Conservation (phyloP, 1,139 yeast genomes). For the Diutina ranongensis region DNA sequence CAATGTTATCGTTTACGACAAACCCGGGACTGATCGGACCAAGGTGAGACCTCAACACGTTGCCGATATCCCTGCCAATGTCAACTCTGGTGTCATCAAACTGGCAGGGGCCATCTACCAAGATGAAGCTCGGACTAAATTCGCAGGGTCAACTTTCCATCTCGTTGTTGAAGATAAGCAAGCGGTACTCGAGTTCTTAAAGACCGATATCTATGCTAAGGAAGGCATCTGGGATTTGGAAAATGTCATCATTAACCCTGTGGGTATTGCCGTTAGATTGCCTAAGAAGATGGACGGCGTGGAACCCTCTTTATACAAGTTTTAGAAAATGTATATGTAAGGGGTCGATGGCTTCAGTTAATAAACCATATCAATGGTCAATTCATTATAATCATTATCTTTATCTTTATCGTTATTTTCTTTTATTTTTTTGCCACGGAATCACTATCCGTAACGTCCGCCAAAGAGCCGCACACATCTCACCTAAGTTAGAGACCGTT, state of each 20-base stretch:
- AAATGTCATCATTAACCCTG: constrained; percentile 47
- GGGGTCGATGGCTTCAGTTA: no score
- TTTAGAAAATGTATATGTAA: background rate
- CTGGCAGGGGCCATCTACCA: constrained; percentile 57
- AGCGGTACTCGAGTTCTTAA: constrained; percentile 51
- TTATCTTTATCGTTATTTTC: no score
- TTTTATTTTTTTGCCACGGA: no score
- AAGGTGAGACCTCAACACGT: constrained; percentile 49
- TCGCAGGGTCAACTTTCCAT: constrained; percentile 64
- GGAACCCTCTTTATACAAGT: constrained; percentile 1
- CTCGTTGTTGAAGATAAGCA: constrained; percentile 51
- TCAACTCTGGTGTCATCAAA: constrained; percentile 43
- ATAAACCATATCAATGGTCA: no score
- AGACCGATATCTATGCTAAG: constrained; percentile 49
- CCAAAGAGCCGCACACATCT: no score
- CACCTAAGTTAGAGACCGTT: no score
- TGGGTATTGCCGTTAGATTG: constrained; percentile 8
- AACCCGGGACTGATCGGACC: constrained; percentile 50
- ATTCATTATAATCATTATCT: no score
- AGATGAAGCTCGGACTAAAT: constrained; percentile 37
- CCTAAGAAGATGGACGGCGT: constrained; percentile 1
- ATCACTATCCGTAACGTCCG: no score
- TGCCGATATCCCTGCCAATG: constrained; percentile 37
- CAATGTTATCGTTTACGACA: constrained; percentile 55
- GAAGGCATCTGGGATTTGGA: constrained; percentile 72